Base-by-base conservation (phyloP, 2,329 filamentous ascomycete species). In the Paraphoma sp. region DNA sequence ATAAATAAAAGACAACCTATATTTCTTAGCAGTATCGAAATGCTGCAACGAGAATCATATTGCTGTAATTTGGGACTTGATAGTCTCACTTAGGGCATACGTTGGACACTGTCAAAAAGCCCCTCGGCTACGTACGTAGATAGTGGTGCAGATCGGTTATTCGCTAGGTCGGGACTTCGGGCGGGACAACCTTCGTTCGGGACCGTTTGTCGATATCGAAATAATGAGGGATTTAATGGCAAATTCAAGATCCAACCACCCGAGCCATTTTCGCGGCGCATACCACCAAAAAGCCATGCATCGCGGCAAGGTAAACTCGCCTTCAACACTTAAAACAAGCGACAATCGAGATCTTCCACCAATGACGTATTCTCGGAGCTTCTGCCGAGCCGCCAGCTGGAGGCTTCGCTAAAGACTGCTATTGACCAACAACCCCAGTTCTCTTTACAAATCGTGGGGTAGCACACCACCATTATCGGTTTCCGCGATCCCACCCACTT, bases 391-490 rank as follows among this genome's bases (percentile, higher is more conserved):
- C 33, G 14, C 38, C 18, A 36, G 18, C 45, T 18, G 48, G 45
- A 40, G 54, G 49, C 49, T 51, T 59, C 45, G 55, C 56, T 56
- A 54, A 55, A n/a, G 36, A 16, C 41, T 23, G 45, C 54, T 36
- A 48, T 41, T 56, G 54, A 54, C 59, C 45, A 53, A 56, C 45
- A 54, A 44, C 48, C 51, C 53, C 33, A 47, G 58, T 56, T 56
- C 48, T n/a, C 43, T 55, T 60, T 62, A 67, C 60, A 63, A 57
- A 64, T 61, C 53, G 59, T 63, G 57, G 63, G 58, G 53, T 60
- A 62, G 42, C 47, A 62, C 54, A 53, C 46, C 54, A 51, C 43
- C 45, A 58, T 29, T 48, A 56, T 60, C 54, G 53, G 52, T 29
- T 58, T 55, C n/a, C 38, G 29, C 12, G 41, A 29, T 38, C 38